Base-by-base conservation (phyloP, 1,284 basidiomycete species). In the Neolentinus lepideus region DNA sequence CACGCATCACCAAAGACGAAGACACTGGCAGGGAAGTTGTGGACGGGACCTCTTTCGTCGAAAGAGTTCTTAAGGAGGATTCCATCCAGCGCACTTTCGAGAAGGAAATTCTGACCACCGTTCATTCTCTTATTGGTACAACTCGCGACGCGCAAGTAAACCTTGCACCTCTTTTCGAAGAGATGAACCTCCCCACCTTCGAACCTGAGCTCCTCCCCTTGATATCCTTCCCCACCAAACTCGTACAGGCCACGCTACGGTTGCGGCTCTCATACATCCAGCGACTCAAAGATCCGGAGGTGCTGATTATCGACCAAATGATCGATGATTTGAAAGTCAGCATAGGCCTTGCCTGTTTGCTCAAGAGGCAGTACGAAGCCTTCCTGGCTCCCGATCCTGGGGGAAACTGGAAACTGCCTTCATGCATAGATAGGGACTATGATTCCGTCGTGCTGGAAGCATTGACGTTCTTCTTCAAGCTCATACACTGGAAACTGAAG, bases 401-500 rank as follows among this genome's bases (percentile, higher is more conserved):
- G 21, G 85, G 87, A 14, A 88, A 90, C 56, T 99, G 97, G 97
- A 84, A 84, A 56, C 72, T 98, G 21, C 94, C 92, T 1, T 84
- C 85, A 35, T 93, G 92, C 67, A 91, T 98, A 61, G 86, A 84
- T 61, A 83, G 87, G 55, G 90, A 93, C 61, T 99, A 98, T 70
- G 95, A 99, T 67, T 74, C 80, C 22, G 92, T 92, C 1, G 86
- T 99, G 55, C 75, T 97, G 56, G 90, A 95, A 60, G 92, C 93
- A 9, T 76, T 99, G 61, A 81, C 85, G 9, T 88, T 88, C 68
- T 97, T 99, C 74, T 99, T 99, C 80, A 89, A 85, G 65, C 77
- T 99, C 31, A 85, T 99, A 27, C 92, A 97, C 63, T 94, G 90
- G 88, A 97, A 98, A 69, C 79, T 99, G 54, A 96, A 96, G 72